Base-by-base conservation (phyloP, 768 basidiomycete species). In the Leccinum variicolor region DNA sequence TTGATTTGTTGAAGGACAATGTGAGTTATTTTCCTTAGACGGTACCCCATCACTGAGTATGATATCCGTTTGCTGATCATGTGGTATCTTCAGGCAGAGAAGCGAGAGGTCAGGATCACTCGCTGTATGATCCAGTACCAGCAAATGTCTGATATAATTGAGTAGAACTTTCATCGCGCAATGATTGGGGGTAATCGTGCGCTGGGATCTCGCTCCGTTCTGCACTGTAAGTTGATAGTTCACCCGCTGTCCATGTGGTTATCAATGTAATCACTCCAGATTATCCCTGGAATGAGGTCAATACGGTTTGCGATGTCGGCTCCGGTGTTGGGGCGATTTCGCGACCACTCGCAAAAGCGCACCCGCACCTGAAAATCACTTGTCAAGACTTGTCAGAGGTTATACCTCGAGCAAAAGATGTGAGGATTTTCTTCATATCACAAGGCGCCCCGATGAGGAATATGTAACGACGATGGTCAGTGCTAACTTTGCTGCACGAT, bases 1-100 rank as follows among this genome's bases (percentile, higher is more conserved):
- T 67, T 51, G 68, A 68, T 15, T 59, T 62, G 60, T 53, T 71
- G 33, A 53, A 52, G 23, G 33, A 62, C 13, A 52, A 71, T 7
- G 69, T 71, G 8, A 31, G 69, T 55, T 7, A 2, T 23, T 43
- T 29, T 19, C 19, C 29, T 25, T 54, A 29, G 19, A 29, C 41
- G 9, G 8, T 14, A 28, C 19, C 17, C 14, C n/a, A 7, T 17
- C 19, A 13, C 23, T 46, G 3, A 6, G 43, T 39, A 19, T 5
- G 7, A 15, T 45, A 8, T 53, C 14, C 15, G 21, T 50, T 43
- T 54, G 3, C 53, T 61, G 39, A 54, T 13, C 13, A 46, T 7
- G n/a, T 52, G 34, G 21, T n/a, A 17, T 19, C 0, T 34, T 21
- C 36, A 69, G 68, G 52, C 28, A 2, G 62, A 64, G 29, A 60